Evolutionary conservation across 352 stramenopile species (phyloP), one percentile per base, ranked within the genome.

Genomic region (Blastocystis sp.): DNA sequence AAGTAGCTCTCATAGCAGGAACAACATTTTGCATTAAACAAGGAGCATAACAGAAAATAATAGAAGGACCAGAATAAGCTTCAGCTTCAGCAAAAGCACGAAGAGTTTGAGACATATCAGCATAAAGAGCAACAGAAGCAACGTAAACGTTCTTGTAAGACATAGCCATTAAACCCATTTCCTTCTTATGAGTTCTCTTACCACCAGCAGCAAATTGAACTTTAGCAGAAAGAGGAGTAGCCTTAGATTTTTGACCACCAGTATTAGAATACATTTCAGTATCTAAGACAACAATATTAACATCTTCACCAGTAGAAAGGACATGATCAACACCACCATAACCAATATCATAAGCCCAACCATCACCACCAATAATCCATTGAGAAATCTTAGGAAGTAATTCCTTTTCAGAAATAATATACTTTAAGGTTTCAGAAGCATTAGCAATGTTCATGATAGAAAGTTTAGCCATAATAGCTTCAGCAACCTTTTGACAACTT

Each of bases 131-230:
- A 2, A 91, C 80, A 0, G 79, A 88, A 3, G 81, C 81, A 37
- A 91, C 80, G 66, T 91, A 91, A 0, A 82, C 77, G 68, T 89
- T 85, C 58, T 83, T 80, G 65, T 91, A 91, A 59, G 84, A 80
- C 81, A 91, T 91, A 13, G 83, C 82, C 44, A 88, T 88, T 43
- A 86, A 69, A 28, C 80, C 81, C 10, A 91, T 72, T 45, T 87
- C 80, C 32, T 83, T 83, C 73, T 91, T 91, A 64, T 77, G 75
- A 69, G 83, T 76, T 47, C 69, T 41, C 32, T 77, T 78, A n/a
- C 72, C 72, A 19, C 68, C 70, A 4, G 69, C 56, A 18, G 72
- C 67, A 65, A 78, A 78, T 52, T 76, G 73, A 2, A 72, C 69
- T 31, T 58, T 56, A 32, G 72, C 70, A 32, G 70, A 71, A 35